phyloP scores from a whole-genome alignment of 2,329 filamentous ascomycete species.

The Aspergillus felis region DNA sequence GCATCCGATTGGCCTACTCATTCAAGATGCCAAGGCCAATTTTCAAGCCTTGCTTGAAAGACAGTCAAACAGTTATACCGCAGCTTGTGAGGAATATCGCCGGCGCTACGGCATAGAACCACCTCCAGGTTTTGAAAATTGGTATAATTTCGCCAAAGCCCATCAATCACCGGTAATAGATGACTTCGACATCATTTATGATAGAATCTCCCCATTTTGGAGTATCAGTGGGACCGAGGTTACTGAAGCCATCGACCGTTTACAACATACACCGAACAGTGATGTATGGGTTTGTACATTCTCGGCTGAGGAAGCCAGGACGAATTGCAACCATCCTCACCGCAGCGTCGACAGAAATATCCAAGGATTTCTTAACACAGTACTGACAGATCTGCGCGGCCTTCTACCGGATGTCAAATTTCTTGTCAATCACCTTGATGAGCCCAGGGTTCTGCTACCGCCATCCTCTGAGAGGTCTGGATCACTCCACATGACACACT shows the following conservation, averaged over 20 bases:
- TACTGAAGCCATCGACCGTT: background rate
- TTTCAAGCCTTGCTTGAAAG: background rate
- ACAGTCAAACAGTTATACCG: background rate
- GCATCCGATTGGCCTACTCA: slow-evolving; percentile 2
- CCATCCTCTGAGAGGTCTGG: background rate
- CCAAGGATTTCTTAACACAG: background rate
- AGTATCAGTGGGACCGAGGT: slow-evolving; percentile 3
- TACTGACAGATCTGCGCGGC: background rate
- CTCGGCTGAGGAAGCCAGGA: background rate
- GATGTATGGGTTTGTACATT: slow-evolving; percentile 11
- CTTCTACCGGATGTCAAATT: slow-evolving; percentile 7
- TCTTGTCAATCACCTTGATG: slow-evolving; percentile 13
- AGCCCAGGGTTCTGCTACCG: slow-evolving; percentile 7
- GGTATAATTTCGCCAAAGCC: slow-evolving; percentile 7
- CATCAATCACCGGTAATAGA: slow-evolving; percentile 11
- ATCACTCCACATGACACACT: background rate
- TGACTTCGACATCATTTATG: slow-evolving; percentile 5
- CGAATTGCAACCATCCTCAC: slow-evolving; percentile 3
- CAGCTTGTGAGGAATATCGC: slow-evolving; percentile 4
- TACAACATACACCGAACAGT: background rate
- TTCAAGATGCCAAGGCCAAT: background rate
- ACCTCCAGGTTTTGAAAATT: slow-evolving; percentile 7
- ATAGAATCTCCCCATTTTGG: slow-evolving; percentile 4
- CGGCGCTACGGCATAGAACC: slow-evolving; percentile 7
- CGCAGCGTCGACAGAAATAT: slow-evolving; percentile 6